Percentiles rank a stretch among this genome's conserved stretches.
Conservation (phyloP, 2,329 filamentous ascomycete species). For the Beauveria sp. region DNA sequence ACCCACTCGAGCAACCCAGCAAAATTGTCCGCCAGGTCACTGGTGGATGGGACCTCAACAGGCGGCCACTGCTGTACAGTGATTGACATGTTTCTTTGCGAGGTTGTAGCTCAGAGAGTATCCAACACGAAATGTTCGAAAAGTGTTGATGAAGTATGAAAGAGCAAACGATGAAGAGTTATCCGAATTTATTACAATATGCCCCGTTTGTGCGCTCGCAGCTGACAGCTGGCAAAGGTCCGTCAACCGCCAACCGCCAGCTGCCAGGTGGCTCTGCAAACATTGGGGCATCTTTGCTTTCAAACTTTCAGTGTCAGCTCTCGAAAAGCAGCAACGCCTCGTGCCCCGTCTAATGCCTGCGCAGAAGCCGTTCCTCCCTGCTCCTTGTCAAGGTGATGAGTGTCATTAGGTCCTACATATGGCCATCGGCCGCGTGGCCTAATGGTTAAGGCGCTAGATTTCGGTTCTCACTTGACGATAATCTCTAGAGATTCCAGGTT, state of each 20-base stretch:
- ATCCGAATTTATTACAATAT: neutral
- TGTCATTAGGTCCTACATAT: conserved; percentile 1
- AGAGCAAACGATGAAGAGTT: neutral
- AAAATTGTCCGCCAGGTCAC: neutral
- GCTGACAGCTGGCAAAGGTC: neutral
- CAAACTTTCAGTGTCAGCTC: neutral
- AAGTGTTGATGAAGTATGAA: neutral
- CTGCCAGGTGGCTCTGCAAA: neutral
- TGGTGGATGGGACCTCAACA: neutral
- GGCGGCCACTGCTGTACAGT: neutral
- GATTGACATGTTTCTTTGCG: neutral
- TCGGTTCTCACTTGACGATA: conserved; percentile 21
- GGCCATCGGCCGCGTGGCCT: conserved; percentile 31
- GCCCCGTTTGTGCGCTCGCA: conserved; percentile 4
- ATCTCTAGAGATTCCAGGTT: conserved; percentile 37
- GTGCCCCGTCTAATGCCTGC: no score
- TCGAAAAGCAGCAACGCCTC: no score
- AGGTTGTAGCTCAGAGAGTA: neutral
- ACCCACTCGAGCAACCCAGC: conserved; percentile 1
- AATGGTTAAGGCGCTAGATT: conserved; percentile 39
- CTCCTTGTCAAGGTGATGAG: neutral
- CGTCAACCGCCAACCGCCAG: neutral
- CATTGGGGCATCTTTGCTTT: neutral
- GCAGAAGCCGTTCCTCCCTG: neutral
- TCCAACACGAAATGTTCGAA: neutral